Percentiles rank a stretch among this genome's conserved stretches.
phyloP scores from a whole-genome alignment of 2,329 filamentous ascomycete genomes.

The Aspergillus intermedius region DNA sequence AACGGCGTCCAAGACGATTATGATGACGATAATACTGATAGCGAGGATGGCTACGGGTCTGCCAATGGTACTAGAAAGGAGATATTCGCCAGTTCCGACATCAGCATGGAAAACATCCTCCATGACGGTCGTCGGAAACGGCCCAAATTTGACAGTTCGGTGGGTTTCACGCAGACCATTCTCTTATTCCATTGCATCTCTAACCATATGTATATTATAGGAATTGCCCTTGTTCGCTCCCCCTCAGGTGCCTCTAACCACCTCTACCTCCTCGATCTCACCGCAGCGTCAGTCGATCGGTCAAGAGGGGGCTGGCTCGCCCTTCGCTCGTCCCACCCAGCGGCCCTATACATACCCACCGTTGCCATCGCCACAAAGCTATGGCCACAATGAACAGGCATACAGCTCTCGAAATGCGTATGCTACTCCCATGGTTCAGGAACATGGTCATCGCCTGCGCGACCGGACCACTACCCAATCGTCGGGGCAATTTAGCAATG shows the following conservation, averaged over 20 bases:
- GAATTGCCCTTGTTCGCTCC: conserved; percentile 93
- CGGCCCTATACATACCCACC: conserved; percentile 74
- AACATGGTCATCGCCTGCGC: conserved; percentile 59
- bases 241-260: conserved; percentile 83
- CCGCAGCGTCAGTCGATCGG: conserved; percentile 76
- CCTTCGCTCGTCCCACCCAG: conserved; percentile 68
- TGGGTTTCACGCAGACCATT: conserved; percentile 48
- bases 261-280: conserved; percentile 96
- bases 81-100: conserved; percentile 87
- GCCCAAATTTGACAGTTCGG: conserved; percentile 92
- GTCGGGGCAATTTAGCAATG: conserved; percentile 33
- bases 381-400: conserved; percentile 47
- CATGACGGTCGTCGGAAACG: conserved; percentile 93
- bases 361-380: conserved; percentile 78
- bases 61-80: conserved; percentile 68
- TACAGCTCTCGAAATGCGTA: conserved; percentile 46
- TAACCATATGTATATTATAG: conserved; percentile 42
- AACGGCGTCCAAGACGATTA: conserved; percentile 52
- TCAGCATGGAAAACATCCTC: conserved; percentile 96
- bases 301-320: conserved; percentile 60
- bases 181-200: conserved; percentile 14
- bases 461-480: conserved; percentile 54
- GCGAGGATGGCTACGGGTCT: conserved; percentile 72
- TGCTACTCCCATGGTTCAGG: conserved; percentile 52
- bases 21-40: conserved; percentile 84